Conservation (phyloP, 2,329 filamentous ascomycete genomes). For the Hawksworthiomyces lignivorus region DNA sequence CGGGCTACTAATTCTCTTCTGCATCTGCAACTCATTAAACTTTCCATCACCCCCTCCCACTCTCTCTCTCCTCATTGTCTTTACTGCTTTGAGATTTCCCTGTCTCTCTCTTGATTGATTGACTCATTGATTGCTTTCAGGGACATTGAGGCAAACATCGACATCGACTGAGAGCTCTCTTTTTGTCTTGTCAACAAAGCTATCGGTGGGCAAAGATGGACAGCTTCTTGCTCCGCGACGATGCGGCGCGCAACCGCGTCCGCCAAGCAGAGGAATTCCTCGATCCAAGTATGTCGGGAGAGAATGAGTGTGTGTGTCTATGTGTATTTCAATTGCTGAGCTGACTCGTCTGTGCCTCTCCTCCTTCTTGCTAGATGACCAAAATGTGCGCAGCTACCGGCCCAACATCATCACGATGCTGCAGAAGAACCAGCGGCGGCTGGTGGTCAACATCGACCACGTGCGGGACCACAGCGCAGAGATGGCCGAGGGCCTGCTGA, state of each 20-base stretch:
- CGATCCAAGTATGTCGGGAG: conserved; percentile 70
- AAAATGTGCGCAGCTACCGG: conserved; percentile 65
- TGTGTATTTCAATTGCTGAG: no score
- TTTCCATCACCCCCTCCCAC: conserved; percentile 4
- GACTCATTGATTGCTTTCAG: no score
- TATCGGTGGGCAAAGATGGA: conserved; percentile 54
- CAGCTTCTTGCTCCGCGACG: conserved; percentile 68
- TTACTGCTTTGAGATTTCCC: no score
- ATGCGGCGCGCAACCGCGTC: conserved; percentile 75
- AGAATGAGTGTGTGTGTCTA: no score
- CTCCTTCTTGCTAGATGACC: conserved; percentile 33
- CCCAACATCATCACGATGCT: conserved; percentile 79
- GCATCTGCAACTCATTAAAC: conserved; percentile 4
- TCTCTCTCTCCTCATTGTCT: no score
- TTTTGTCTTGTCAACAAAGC: no score
- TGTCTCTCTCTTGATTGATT: no score
- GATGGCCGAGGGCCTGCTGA: conserved; percentile 70
- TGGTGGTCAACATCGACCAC: conserved; percentile 77
- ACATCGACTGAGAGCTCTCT: no score
- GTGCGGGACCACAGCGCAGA: conserved; percentile 80
- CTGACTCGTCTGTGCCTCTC: no score
- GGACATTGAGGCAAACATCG: no score
- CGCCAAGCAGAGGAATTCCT: conserved; percentile 87
- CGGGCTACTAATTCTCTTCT: no score
- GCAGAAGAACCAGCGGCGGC: conserved; percentile 56